These are phyloP conservation scores for Colletotrichum sojae DNA, from an alignment of 2,329 filamentous ascomycete genomes.

Conservation along the genomic window DNA sequence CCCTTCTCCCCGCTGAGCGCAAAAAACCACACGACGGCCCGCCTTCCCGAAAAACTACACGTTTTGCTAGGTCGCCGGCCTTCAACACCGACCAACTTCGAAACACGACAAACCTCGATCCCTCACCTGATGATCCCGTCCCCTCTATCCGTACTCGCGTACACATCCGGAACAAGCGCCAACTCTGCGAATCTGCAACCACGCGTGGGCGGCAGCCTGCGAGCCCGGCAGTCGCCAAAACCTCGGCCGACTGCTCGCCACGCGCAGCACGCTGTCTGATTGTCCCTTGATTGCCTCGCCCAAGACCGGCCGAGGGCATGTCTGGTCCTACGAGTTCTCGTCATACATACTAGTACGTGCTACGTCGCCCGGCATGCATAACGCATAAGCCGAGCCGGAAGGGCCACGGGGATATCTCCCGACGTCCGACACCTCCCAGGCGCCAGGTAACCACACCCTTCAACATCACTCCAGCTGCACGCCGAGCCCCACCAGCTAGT, in stretches of 20 bases:
- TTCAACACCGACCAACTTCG: slow-evolving; percentile 16
- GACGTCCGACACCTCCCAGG: slow-evolving; percentile 18
- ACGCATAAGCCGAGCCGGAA: neutral
- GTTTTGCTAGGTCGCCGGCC: slow-evolving; percentile 8
- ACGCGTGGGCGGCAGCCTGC: neutral
- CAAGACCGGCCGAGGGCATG: slow-evolving; percentile 7
- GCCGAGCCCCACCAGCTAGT: neutral
- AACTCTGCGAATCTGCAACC: slow-evolving; percentile 9
- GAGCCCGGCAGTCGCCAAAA: no score
- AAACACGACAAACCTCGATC: slow-evolving; percentile 35
- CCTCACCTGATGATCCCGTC: slow-evolving; percentile 27
- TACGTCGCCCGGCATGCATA: neutral
- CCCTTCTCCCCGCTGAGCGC: slow-evolving; percentile 24
- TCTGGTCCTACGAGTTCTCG: neutral
- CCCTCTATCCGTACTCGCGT: neutral
- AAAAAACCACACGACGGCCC: slow-evolving; percentile 49
- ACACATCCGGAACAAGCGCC: slow-evolving; percentile 12
- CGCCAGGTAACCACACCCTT: slow-evolving; percentile 18
- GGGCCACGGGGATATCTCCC: slow-evolving; percentile 23
- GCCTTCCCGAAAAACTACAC: slow-evolving; percentile 50
- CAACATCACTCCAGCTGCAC: slow-evolving; percentile 1
- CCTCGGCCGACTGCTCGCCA: no score
- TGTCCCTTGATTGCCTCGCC: slow-evolving; percentile 16
- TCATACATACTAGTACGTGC: neutral
- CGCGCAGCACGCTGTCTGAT: neutral